These are phyloP conservation scores for Protea cynaroides DNA, from an alignment of 164 flowering plant genomes.

Conservation along the genomic window DNA sequence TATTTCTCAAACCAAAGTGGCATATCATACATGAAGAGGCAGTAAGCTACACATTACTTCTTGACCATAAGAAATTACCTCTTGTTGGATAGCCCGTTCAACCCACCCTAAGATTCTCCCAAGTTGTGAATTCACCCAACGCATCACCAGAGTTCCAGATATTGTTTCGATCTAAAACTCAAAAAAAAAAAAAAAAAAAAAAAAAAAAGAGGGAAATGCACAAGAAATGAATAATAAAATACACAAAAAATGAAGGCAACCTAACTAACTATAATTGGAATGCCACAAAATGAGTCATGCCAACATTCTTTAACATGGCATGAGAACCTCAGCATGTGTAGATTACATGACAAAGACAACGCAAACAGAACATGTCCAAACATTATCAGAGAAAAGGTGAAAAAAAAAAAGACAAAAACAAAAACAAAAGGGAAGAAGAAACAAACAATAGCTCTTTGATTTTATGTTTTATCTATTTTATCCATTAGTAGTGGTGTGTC, in stretches of 20 bases:
- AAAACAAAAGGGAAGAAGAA: no score
- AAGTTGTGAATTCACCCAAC: slow-evolving; percentile 96
- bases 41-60: no score
- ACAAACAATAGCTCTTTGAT: no score
- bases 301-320: neutral
- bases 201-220: slow-evolving; percentile 1
- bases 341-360: no score
- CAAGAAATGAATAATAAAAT: neutral
- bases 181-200: slow-evolving; percentile 2
- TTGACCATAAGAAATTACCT: slow-evolving; percentile 42
- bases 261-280: neutral
- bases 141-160: slow-evolving; percentile 90
- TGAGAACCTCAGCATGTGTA: no score
- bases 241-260: neutral
- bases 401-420: no score
- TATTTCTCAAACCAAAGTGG: neutral
- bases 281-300: neutral
- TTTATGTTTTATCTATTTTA: no score
- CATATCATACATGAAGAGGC: neutral
- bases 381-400: no score
- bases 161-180: slow-evolving; percentile 61
- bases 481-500: no score
- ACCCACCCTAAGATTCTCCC: slow-evolving; percentile 84
- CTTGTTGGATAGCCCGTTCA: slow-evolving; percentile 83
- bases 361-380: no score